Conservation (phyloP, 2,329 filamentous ascomycete species). For the Aspergillus tanneri region DNA sequence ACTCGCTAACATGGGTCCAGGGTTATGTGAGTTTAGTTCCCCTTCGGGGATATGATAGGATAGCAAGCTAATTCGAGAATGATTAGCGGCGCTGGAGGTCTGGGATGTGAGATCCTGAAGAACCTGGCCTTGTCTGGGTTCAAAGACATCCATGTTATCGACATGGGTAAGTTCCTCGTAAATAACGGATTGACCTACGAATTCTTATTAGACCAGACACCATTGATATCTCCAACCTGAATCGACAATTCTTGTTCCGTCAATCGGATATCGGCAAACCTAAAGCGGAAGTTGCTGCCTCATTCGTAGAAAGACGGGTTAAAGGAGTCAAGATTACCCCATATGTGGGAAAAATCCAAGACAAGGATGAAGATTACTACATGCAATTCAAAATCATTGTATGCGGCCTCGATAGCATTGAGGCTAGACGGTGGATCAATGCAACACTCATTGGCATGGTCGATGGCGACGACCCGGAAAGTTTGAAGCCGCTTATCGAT, state of each 20-base stretch:
- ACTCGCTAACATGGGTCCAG: constrained; percentile 37
- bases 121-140: constrained; percentile 94
- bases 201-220: constrained; percentile 63
- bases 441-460: constrained; percentile 88
- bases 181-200: neutral
- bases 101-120: constrained; percentile 96
- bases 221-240: constrained; percentile 97
- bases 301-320: constrained; percentile 85
- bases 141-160: constrained; percentile 96
- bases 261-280: constrained; percentile 85
- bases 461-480: constrained; percentile 77
- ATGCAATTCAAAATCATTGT: constrained; percentile 94
- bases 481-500: constrained; percentile 89
- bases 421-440: constrained; percentile 98
- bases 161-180: constrained; percentile 71
- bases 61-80: constrained; percentile 30
- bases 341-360: constrained; percentile 92
- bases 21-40: constrained; percentile 49
- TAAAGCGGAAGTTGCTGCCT: constrained; percentile 90
- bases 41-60: neutral
- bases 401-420: constrained; percentile 93
- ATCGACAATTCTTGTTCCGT: constrained; percentile 95
- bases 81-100: constrained; percentile 79
- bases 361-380: constrained; percentile 95
- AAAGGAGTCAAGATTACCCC: constrained; percentile 90